Base-by-base conservation (phyloP, 495 filamentous ascomycete species). In the Xylaria nigripes region DNA sequence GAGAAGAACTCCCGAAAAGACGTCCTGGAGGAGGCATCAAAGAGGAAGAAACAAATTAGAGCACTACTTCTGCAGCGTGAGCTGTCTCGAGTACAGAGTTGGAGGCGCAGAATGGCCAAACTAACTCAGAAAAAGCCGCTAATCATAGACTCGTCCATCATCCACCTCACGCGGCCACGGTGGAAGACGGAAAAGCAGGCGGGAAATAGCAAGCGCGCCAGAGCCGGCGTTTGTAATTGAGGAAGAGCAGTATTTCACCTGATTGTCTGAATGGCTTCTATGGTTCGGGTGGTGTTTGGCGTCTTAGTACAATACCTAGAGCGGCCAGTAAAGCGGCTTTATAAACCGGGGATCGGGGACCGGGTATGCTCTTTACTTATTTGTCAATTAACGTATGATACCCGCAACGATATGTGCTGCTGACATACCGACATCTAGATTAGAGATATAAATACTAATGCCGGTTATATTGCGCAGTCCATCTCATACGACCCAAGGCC, bases 21-120 rank as follows among this genome's bases (percentile, higher is more conserved):
- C 10, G 45, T 25, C 29, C 25, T 34, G 46, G 50, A 36, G 46
- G 45, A 55, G 38, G n/a, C 53, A 45, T 55, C 38, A 22, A 49
- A 19, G 40, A 10, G 46, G 46, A 27, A 21, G 22, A 24, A 29
- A n/a, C 16, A 49, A 19, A 49, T 55, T 18, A 49, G 18, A 22
- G 27, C 13, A 21, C 29, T 55, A 2, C 23, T 43, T 7, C 8
- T 50, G 25, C 27, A 21, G 13, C 45, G 16, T 24, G 16, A 34
- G 40, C 24, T 50, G 15, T 19, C 21, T 18, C 38, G 3, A 27
- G 13, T n/a, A 2, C 32, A 23, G 24, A 27, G 15, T 29, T 22
- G 22, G 36, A 23, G 13, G 18, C 27, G 30, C 24, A 23, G 36
- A 42, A 49, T 36, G 38, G 25, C 16, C 5, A 22, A 49, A 16